Base-by-base conservation (phyloP, 2,329 filamentous ascomycete genomes). In the Aureobasidium sp. region DNA sequence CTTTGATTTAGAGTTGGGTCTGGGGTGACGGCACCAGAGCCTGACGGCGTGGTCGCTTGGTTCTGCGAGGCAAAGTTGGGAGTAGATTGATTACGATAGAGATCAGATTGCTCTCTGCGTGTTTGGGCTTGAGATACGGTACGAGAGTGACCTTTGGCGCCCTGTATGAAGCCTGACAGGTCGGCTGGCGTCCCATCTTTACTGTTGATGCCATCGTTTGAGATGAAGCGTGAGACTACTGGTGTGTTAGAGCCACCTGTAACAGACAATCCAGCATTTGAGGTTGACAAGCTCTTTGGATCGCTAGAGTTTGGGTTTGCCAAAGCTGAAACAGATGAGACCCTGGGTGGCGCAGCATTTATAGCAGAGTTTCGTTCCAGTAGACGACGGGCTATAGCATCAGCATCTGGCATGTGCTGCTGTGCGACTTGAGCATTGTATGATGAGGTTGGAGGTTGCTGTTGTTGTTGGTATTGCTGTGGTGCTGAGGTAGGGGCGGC, bases 331-430 rank as follows among this genome's bases (percentile, higher is more conserved):
- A 87, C 81, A 63, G 81, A 76, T 8, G 85, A 87, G 81, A 88
- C 87, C 70, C 86, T 81, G 43, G 85, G 86, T 39, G 86, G 83
- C 7, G 64, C 62, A 3, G 83, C 81, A 65, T 82, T 80, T 65
- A 84, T 79, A 5, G 85, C 85, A 0, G 84, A 81, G 10, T 80
- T 84, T 66, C 87, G 82, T 69, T 87, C 83, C 1, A 91, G 78
- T 41, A 90, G 74, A 63, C 86, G 81, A 34, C 86, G 86, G 7
- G 87, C 89, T 57, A 89, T 81, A 64, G 87, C 84, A 67, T 86
- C 83, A 64, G 84, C 86, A 69, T 87, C 85, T 39, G 75, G 73
- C 27, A 72, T 72, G 44, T 57, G 60, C 15, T 51, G 39, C n/a
- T 50, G 64, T 8, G 46, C 41, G 24, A 27, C 32, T 9, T 60